A percentile compares a stretch with the other conserved stretches of the same genome.
Conservation (phyloP, 2,329 filamentous ascomycete genomes). For the Scorias spongiosa region DNA sequence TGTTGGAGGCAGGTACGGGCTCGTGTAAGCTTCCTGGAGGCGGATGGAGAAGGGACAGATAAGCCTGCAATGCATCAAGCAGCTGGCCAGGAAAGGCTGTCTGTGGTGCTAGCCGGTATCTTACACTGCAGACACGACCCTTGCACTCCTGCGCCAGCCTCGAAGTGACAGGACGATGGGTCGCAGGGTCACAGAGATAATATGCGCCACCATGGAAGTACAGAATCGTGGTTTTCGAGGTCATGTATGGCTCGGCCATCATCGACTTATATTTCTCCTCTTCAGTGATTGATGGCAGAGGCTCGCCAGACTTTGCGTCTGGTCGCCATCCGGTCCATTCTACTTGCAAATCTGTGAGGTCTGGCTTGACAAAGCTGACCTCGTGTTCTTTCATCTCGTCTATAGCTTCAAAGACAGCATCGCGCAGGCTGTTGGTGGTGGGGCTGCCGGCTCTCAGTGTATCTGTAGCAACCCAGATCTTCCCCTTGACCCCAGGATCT, state of each 20-base stretch:
- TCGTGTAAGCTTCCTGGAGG: slow-evolving; percentile 51
- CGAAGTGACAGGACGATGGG: slow-evolving; percentile 44
- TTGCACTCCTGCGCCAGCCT: slow-evolving; percentile 50
- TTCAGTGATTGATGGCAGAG: slow-evolving; percentile 44
- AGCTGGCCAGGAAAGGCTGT: slow-evolving; percentile 60
- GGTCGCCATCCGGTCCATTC: slow-evolving; percentile 64
- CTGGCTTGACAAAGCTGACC: slow-evolving; percentile 33
- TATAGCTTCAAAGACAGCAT: slow-evolving; percentile 44
- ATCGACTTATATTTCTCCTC: slow-evolving; percentile 48
- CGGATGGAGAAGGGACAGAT: slow-evolving; percentile 58
- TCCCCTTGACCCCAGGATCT: slow-evolving; percentile 57
- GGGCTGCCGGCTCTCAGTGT: slow-evolving; percentile 42
- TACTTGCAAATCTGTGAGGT: slow-evolving; percentile 44
- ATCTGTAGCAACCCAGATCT: slow-evolving; percentile 66
- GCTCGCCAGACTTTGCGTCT: slow-evolving; percentile 33
- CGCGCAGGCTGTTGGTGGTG: slow-evolving; percentile 35
- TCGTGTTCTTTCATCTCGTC: slow-evolving; percentile 34
- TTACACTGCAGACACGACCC: slow-evolving; percentile 55
- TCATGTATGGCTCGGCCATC: slow-evolving; percentile 45
- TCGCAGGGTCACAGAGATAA: slow-evolving; percentile 54
- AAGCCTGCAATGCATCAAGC: slow-evolving; percentile 57
- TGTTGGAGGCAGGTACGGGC: slow-evolving; percentile 46
- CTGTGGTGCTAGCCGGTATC: slow-evolving; percentile 62
- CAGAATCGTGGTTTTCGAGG: slow-evolving; percentile 47
- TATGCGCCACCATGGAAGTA: slow-evolving; percentile 68